phyloP scores from a whole-genome alignment of 768 basidiomycete species.

The Lactarius akahatsu region DNA sequence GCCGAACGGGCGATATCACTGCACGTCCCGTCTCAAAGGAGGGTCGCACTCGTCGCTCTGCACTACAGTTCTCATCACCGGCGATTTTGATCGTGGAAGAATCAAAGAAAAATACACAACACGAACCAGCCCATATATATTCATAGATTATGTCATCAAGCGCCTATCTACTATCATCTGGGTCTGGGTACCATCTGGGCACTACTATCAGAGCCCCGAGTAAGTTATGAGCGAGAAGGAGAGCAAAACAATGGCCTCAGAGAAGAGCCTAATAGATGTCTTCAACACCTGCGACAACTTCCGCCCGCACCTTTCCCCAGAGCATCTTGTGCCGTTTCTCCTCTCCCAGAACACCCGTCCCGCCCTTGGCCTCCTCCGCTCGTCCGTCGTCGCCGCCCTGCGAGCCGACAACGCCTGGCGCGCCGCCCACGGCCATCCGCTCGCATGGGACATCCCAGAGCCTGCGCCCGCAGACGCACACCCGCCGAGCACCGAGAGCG shows the following conservation, averaged over 20 bases:
- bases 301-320: slow-evolving; percentile 39
- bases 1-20: slow-evolving; percentile 32
- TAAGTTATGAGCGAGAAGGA: not conserved
- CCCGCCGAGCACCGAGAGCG: not conserved
- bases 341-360: slow-evolving; percentile 51
- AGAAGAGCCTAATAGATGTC: slow-evolving; percentile 53
- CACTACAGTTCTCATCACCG: slow-evolving; percentile 32
- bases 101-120: slow-evolving; percentile 31
- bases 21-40: slow-evolving; percentile 25
- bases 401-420: slow-evolving; percentile 46
- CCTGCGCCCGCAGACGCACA: not conserved
- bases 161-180: not conserved
- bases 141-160: not conserved
- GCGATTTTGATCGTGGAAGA: slow-evolving; percentile 51
- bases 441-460: slow-evolving; percentile 46
- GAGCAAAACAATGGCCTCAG: not conserved
- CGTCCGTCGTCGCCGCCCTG: slow-evolving; percentile 56
- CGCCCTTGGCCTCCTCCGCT: slow-evolving; percentile 60
- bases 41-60: slow-evolving; percentile 31
- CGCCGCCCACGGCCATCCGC: slow-evolving; percentile 33
- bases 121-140: not conserved
- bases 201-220: not conserved
- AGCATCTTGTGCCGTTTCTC: slow-evolving; percentile 55
- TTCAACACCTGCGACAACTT: slow-evolving; percentile 75
- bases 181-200: no score